Evolutionary conservation across 1,139 yeast genomes (phyloP).

Genomic region (Suhomyces ambrosiae): DNA sequence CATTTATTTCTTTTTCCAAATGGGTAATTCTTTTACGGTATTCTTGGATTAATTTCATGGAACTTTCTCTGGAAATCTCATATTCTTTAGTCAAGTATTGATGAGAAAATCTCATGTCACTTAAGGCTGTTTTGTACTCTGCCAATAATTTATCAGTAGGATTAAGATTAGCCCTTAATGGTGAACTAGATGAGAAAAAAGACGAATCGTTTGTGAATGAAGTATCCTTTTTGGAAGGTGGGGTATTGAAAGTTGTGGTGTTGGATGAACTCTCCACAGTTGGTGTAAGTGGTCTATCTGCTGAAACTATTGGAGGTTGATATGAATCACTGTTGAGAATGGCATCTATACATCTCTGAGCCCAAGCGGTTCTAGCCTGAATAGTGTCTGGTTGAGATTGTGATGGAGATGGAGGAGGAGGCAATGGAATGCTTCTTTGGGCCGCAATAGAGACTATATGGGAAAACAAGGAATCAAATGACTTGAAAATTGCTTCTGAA

Average conservation of each 20-base stretch:
- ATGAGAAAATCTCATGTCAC: constrained; percentile 65
- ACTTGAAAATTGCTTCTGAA: constrained; percentile 15
- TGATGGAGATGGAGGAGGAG: constrained; percentile 41
- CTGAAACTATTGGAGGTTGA: constrained; percentile 5
- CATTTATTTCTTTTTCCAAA: constrained; percentile 43
- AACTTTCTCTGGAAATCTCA: constrained; percentile 56
- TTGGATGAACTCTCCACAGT: not conserved
- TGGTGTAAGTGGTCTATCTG: constrained; percentile 7
- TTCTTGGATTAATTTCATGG: constrained; percentile 49
- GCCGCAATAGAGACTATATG: constrained; percentile 59
- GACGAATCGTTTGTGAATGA: constrained; percentile 26
- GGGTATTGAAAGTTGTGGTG: constrained; percentile 1
- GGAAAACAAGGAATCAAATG: constrained; percentile 51
- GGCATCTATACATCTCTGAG: constrained; percentile 53
- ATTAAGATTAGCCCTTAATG: constrained; percentile 18
- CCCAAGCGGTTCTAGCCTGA: constrained; percentile 49
- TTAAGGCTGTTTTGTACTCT: constrained; percentile 57
- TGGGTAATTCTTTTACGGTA: constrained; percentile 46
- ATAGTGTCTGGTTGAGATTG: constrained; percentile 25
- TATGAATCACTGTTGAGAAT: constrained; percentile 18
- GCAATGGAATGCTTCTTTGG: constrained; percentile 50
- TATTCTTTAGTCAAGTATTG: constrained; percentile 62
- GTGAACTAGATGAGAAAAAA: constrained; percentile 27
- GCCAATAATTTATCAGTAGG: constrained; percentile 32
- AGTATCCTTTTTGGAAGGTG: constrained; percentile 3